Conservation (phyloP, 169 alveolate species). For the Plasmodium ovale region DNA sequence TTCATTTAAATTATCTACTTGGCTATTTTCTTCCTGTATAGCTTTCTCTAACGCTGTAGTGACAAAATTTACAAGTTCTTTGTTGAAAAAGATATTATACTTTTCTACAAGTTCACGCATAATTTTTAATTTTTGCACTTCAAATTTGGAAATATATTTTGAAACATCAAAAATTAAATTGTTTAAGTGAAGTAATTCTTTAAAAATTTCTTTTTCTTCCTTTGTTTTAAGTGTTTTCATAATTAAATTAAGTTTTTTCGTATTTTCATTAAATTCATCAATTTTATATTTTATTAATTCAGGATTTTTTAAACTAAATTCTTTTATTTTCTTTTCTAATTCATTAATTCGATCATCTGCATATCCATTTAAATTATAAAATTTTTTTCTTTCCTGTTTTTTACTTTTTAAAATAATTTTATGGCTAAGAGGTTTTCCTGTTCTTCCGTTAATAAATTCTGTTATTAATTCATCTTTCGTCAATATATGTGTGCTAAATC, state of each 20-base stretch:
- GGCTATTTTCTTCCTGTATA: conserved; percentile 9
- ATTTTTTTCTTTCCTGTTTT: conserved; percentile 50
- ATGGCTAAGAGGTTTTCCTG: conserved; percentile 68
- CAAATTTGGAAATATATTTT: conserved; percentile 2
- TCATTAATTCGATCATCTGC: conserved; percentile 26
- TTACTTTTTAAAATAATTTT: conserved; percentile 60
- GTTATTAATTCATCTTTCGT: conserved; percentile 61
- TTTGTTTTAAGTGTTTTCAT: conserved; percentile 36
- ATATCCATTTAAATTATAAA: conserved; percentile 64
- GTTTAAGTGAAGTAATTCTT: conserved; percentile 21
- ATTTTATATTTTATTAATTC: conserved; percentile 60
- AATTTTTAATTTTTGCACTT: conserved; percentile 7
- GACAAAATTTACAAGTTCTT: conserved; percentile 13
- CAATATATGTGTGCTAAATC: conserved; percentile 53
- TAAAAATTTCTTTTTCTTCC: conserved; percentile 46
- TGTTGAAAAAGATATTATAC: conserved; percentile 33
- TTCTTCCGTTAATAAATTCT: conserved; percentile 61
- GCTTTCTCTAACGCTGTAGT: conserved; percentile 35
- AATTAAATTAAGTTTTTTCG: conserved; percentile 30
- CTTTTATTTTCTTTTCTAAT: conserved; percentile 39
- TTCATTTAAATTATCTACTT: not conserved
- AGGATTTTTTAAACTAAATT: conserved; percentile 25
- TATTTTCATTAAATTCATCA: conserved; percentile 65
- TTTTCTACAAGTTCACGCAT: conserved; percentile 37
- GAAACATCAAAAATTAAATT: conserved; percentile 54